phyloP scores from a whole-genome alignment of 2,329 filamentous ascomycete species.

The Chrysoporthe austroafricana region DNA sequence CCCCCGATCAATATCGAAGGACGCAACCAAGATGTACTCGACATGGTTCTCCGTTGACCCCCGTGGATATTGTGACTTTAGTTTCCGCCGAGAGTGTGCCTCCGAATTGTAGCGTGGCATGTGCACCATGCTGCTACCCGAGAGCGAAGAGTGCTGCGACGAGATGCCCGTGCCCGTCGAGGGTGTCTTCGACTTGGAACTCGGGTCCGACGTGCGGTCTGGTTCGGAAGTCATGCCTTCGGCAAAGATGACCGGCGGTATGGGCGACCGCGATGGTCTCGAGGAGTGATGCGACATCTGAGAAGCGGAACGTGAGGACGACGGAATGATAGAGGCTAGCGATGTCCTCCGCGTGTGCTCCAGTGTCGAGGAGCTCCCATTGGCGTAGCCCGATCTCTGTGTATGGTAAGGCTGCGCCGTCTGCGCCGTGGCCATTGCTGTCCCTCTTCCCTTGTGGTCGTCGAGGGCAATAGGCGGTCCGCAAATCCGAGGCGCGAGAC shows the following conservation, averaged over 20 bases:
- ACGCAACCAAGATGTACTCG: conserved; percentile 96
- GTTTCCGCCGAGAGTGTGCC: conserved; percentile 56
- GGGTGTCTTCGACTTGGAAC: conserved; percentile 62
- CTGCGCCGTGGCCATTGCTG: conserved; percentile 45
- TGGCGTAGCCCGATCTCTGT: conserved; percentile 44
- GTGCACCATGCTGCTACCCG: conserved; percentile 38
- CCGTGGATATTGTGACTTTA: conserved; percentile 77
- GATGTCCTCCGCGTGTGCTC: conserved; percentile 55
- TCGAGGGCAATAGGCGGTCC: neutral
- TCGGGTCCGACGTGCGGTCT: conserved; percentile 62
- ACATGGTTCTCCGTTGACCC: conserved; percentile 86
- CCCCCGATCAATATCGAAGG: conserved; percentile 94
- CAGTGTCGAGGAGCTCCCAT: conserved; percentile 31
- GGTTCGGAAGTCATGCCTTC: conserved; percentile 46
- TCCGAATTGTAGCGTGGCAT: conserved; percentile 52
- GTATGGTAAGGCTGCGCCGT: conserved; percentile 48
- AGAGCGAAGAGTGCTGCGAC: conserved; percentile 64
- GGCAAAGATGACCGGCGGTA: conserved; percentile 42
- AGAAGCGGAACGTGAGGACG: conserved; percentile 57
- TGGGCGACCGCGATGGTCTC: conserved; percentile 59
- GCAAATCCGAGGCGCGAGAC: neutral
- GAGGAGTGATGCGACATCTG: conserved; percentile 57
- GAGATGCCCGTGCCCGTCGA: conserved; percentile 59
- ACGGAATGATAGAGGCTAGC: conserved; percentile 63
- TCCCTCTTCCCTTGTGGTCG: neutral